Evolutionary conservation across 2,329 filamentous ascomycete species (phyloP), one percentile per base, ranked within the genome.

Genomic region (Cladophialophora bantiana): DNA sequence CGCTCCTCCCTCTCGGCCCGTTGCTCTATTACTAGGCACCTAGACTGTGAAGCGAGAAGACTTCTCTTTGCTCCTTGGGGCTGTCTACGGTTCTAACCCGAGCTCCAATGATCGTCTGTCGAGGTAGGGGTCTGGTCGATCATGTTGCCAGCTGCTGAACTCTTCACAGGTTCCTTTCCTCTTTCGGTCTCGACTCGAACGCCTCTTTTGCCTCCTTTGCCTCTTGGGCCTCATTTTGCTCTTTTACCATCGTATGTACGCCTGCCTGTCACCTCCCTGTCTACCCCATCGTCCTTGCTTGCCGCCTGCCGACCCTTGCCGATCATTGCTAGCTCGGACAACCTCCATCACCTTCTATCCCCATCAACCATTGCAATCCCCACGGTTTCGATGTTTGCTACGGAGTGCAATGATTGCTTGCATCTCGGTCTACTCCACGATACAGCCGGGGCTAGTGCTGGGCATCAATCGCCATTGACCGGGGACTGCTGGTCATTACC

Each of bases 401-500:
- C 26, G 26, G 26, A 26, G 26, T 26, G 3, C 45, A 50, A 26
- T 26, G 20, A 12, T 20, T 42, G 40, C 40, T 50, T 20, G 20
- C 7, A 26, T 40, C 45, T 62, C 45, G 13, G 13, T 12, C 15
- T 48, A 34, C 45, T 59, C 59, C 58, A 59, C 48, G 54, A 58
- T 35, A 53, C 52, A 61, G 57, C 65, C 61, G 57, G 57, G 55
- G 62, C 18, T 42, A 34, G 48, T 45, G 42, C 50, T 59, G 59
- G 66, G 62, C 61, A 54, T 55, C 58, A 59, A 57, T 62, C 54
- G 59, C 40, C 20, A 53, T 34, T 13, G 31, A 31, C 54, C 31
- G 20, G 53, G 50, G 34, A 35, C 59, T 66, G 60, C 45, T 13
- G 32, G 36, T 53, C 66, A 48, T 31, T 65, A 65, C 58, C 57